These are phyloP conservation scores for Botrytis cinerea DNA, from an alignment of 2,329 filamentous ascomycete genomes.

Conservation along the genomic window DNA sequence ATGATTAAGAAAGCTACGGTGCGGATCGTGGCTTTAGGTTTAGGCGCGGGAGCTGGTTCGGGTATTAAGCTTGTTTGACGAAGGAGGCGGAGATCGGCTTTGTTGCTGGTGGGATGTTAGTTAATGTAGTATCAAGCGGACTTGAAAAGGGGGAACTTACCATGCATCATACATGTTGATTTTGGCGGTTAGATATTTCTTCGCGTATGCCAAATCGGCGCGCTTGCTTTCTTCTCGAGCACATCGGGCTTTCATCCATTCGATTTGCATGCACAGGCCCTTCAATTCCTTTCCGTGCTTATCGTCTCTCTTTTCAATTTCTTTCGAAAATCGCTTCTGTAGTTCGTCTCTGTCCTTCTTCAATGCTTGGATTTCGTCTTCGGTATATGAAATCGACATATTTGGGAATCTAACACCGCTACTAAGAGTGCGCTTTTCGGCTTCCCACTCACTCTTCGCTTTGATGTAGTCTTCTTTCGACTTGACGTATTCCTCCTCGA, in stretches of 20 bases:
- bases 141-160: conserved; percentile 57
- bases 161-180: conserved; percentile 85
- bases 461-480: conserved; percentile 18
- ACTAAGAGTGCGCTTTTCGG: conserved; percentile 47
- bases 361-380: conserved; percentile 45
- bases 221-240: conserved; percentile 79
- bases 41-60: conserved; percentile 11
- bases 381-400: conserved; percentile 43
- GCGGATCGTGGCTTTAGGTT: conserved; percentile 44
- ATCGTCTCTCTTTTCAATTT: conserved; percentile 52
- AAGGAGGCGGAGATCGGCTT: conserved; percentile 84
- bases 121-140: conserved; percentile 23
- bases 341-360: conserved; percentile 42
- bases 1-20: conserved; percentile 52
- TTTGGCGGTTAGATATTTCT: conserved; percentile 77
- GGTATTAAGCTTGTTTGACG: conserved; percentile 72
- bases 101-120: conserved; percentile 65
- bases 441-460: conserved; percentile 48
- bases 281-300: conserved; percentile 74
- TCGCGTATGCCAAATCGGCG: conserved; percentile 79
- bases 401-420: conserved; percentile 45
- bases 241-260: conserved; percentile 83
- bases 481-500: conserved; percentile 45
- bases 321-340: conserved; percentile 53
- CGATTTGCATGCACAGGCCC: conserved; percentile 84